Percentiles rank a stretch among this genome's conserved stretches.
phyloP scores from a whole-genome alignment of 805 yeast species.

The Candida adriatica region DNA sequence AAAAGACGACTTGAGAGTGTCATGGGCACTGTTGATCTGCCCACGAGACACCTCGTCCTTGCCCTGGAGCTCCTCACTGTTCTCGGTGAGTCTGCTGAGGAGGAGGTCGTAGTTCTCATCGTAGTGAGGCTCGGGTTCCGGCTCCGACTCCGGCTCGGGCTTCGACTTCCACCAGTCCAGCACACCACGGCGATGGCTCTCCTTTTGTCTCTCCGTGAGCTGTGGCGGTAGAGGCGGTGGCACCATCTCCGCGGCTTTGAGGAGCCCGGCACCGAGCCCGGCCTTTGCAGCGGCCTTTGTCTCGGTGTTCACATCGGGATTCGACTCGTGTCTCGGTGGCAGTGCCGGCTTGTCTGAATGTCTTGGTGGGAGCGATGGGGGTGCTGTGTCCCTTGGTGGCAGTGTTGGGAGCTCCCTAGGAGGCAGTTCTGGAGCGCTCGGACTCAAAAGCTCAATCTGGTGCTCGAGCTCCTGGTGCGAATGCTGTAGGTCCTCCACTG shows the following conservation, averaged over 20 bases:
- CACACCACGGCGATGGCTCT: conserved; percentile 18
- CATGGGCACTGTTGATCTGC: conserved; percentile 41
- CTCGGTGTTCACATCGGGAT: too few species aligned
- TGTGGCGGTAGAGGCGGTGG: conserved; percentile 25
- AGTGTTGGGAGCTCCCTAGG: too few species aligned
- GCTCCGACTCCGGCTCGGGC: conserved; percentile 5
- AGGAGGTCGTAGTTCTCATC: conserved; percentile 50
- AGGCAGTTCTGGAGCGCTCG: too few species aligned
- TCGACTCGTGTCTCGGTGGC: conserved; percentile 9
- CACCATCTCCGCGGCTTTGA: conserved; percentile 16
- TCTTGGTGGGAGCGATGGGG: not conserved
- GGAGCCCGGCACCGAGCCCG: too few species aligned
- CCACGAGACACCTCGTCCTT: conserved; percentile 48
- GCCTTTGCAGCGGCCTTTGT: too few species aligned
- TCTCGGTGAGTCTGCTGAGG: conserved; percentile 50
- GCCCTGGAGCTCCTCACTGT: conserved; percentile 41
- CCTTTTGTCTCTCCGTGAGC: conserved; percentile 17
- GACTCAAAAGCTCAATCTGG: too few species aligned
- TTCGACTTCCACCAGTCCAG: conserved; percentile 21
- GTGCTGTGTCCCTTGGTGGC: too few species aligned
- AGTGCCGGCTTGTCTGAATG: conserved; percentile 1
- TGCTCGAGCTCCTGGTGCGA: conserved; percentile 21
- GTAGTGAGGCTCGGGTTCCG: conserved; percentile 17
- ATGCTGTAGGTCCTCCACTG: conserved; percentile 27
- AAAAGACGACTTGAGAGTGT: conserved; percentile 29